A percentile compares a stretch with the other conserved stretches of the same genome.
Evolutionary conservation across 805 yeast genomes (phyloP).

Genomic region (Ogataea dorogensis): DNA sequence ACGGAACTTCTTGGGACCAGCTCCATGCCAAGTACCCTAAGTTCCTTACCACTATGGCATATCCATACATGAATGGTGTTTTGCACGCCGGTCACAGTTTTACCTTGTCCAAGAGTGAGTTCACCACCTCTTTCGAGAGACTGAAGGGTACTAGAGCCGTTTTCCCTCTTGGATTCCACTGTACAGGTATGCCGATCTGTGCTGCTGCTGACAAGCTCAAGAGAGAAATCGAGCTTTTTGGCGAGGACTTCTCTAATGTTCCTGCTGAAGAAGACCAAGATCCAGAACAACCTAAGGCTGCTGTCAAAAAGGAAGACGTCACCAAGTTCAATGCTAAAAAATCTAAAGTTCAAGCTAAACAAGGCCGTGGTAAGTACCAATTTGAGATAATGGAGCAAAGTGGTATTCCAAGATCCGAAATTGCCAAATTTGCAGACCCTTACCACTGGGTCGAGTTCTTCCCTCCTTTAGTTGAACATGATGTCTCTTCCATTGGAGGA

Average conservation of each 20-base stretch:
- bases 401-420: conserved; percentile 82
- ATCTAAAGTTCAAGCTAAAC: conserved; percentile 90
- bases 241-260: conserved; percentile 68
- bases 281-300: conserved; percentile 28
- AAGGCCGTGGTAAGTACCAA: conserved; percentile 92
- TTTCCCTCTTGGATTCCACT: conserved; percentile 97
- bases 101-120: conserved; percentile 92
- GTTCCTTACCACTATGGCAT: conserved; percentile 91
- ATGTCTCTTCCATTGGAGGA: conserved; percentile 81
- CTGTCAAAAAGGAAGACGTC: conserved; percentile 60
- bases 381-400: conserved; percentile 94
- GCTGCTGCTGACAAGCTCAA: conserved; percentile 94
- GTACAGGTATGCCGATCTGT: conserved; percentile 98
- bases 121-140: conserved; percentile 89
- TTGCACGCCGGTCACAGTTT: conserved; percentile 97
- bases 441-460: conserved; percentile 84
- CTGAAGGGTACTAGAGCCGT: conserved; percentile 90
- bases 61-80: conserved; percentile 98
- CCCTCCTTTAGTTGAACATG: conserved; percentile 84
- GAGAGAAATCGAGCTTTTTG: conserved; percentile 91
- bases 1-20: conserved; percentile 58
- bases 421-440: conserved; percentile 88
- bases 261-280: conserved; percentile 53
- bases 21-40: conserved; percentile 81
- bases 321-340: conserved; percentile 92